Base-by-base conservation (phyloP, 441 rosid genomes). In the Pelargonium fulgidum region DNA sequence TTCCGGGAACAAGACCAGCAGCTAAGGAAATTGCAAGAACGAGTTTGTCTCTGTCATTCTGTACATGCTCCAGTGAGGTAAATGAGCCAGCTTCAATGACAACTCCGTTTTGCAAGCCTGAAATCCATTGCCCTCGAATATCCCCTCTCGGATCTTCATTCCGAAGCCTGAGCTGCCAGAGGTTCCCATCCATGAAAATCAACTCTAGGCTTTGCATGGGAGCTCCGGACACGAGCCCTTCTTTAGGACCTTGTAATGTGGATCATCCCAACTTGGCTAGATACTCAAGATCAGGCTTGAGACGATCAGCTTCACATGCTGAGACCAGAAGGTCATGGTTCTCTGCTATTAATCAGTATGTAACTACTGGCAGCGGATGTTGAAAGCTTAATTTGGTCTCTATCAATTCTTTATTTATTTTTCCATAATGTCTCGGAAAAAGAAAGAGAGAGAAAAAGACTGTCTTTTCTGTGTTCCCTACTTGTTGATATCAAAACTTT, bases 251-350 rank as follows among this genome's bases (percentile, higher is more conserved):
- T 16, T 62, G 78, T 71, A 61, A 71, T 0, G 50, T 73, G 6
- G 81, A 78, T 67, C 73, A 68, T 3, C 64, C 70, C 67, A 72
- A 78, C 19, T 67, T 79, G 58, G 81, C 73, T 2, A 77, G 85
- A 70, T 85, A 83, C 68, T 81, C 87, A 7, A 79, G 93, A 67
- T 76, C 84, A 13, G 84, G 89, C 62, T 75, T 86, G 33, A 76
- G 92, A 68, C 79, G 84, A 20, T 80, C 93, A 0, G 73, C 79
- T 45, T 87, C 96, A 0, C 81, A 74, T 64, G 58, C 78, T 0
- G 90, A 82, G 74, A 79, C 84, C 0, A 73, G 85, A 69, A 87
- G 85, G 65, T 88, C 97, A 33, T 91, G 96, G 97, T 82, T 93
- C 67, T 80, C 92, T 5, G 82, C 87, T 1, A 72, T 91, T 69